A percentile compares a stretch with the other conserved stretches of the same genome.
phyloP scores from a whole-genome alignment of 805 yeast species.

The Ogataea angusta region DNA sequence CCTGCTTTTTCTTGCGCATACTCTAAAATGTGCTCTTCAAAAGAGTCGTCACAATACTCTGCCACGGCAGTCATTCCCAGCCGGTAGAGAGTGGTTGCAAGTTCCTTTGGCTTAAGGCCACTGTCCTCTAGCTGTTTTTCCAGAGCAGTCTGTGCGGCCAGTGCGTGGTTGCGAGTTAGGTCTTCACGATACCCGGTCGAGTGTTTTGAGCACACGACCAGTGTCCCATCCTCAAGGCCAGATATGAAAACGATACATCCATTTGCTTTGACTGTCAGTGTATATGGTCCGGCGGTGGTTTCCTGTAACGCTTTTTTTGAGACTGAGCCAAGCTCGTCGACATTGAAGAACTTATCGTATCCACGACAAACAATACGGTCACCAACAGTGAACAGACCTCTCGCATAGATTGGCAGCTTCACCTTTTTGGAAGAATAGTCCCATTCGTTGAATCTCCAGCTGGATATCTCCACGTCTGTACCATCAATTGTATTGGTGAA shows the following conservation, averaged over 20 bases:
- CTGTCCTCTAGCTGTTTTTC: slow-evolving; percentile 44
- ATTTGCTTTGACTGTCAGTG: slow-evolving; percentile 80
- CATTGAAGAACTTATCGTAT: slow-evolving; percentile 89
- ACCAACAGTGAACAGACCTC: slow-evolving; percentile 70
- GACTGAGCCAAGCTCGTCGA: slow-evolving; percentile 60
- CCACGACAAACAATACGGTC: slow-evolving; percentile 72
- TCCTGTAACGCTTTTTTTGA: slow-evolving; percentile 43
- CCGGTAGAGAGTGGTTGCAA: slow-evolving; percentile 53
- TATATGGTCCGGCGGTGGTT: slow-evolving; percentile 71
- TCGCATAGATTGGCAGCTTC: slow-evolving; percentile 65
- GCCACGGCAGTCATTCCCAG: slow-evolving; percentile 78
- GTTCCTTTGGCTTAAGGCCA: slow-evolving; percentile 41
- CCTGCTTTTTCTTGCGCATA: slow-evolving; percentile 71
- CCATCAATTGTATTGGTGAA: slow-evolving; percentile 21
- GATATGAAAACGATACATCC: slow-evolving; percentile 89
- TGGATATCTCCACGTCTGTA: slow-evolving; percentile 21
- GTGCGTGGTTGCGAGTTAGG: slow-evolving; percentile 59
- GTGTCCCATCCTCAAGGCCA: slow-evolving; percentile 69
- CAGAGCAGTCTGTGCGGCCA: slow-evolving; percentile 62
- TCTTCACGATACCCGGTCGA: slow-evolving; percentile 65
- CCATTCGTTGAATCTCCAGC: slow-evolving; percentile 91
- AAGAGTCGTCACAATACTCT: slow-evolving; percentile 86
- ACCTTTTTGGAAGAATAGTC: slow-evolving; percentile 63
- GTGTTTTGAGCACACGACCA: slow-evolving; percentile 89
- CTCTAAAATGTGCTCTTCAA: slow-evolving; percentile 90